Evolutionary conservation across 768 basidiomycete species (phyloP), one percentile per base, ranked within the genome.

Genomic region (Sporobolomyces phaffii): DNA sequence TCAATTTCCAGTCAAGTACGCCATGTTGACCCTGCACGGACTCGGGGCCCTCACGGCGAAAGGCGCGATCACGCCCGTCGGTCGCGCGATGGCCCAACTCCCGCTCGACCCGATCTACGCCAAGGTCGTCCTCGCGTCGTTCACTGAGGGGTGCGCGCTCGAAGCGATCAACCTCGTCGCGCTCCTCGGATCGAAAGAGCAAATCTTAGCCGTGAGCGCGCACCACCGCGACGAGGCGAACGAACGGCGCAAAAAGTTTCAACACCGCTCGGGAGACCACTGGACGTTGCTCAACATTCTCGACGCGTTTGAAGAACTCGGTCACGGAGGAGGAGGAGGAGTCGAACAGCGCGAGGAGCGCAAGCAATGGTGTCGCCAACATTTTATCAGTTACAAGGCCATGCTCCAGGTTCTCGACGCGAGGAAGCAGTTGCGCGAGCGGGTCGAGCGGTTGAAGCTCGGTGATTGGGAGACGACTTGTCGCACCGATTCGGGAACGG

Each of bases 21-120:
- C 80, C 1, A 75, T 81, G 40, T 68, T 78, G 49, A 74, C 76
- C 3, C 83, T 99, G 18, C 88, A 84, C 79, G 80, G 90, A 3
- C 82, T 98, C 13, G 86, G 85, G 18, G 93, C 93, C 17, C 81
- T 97, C 64, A 83, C 88, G 75, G 78, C 82, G 40, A 81, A 81
- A 26, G 85, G 84, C 64, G 75, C 75, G 8, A 80, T 99, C 58
- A 96, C 92, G 0, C 72, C 80, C 0, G 77, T 88, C 6, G 96
- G 96, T 3, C 83, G 85, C 7, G 80, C 85, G 68, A 97, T 99
- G 89, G 87, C 91, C 5, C 75, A 80, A n/a, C 90, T 93, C 75
- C 96, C 96, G 3, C 83, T 96, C n/a, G 91, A 97, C 72, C 91
- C 94, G 1, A 79, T 84, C 36, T 83, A 86, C 60, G 85, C 92